A percentile compares a stretch with the other conserved stretches of the same genome.
Conservation (phyloP, 31 red algal genomes). For the Odonthalia washingtoniensis region DNA sequence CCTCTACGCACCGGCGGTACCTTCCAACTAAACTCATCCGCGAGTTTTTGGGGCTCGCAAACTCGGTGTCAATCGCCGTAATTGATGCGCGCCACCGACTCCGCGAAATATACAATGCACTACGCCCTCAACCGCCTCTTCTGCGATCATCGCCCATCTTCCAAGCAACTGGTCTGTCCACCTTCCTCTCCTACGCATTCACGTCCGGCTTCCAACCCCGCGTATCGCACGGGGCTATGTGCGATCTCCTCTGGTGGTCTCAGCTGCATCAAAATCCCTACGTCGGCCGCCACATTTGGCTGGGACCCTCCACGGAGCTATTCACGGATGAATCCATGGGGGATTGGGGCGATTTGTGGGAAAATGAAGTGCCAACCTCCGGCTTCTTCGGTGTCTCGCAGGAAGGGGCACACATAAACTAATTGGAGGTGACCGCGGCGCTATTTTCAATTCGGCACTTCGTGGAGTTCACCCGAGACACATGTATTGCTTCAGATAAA, state of each 20-base stretch:
- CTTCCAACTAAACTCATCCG: neutral
- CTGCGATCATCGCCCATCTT: too few relatives aligned
- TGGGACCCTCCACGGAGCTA: neutral
- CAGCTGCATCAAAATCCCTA: neutral
- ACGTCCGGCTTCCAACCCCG: too few relatives aligned
- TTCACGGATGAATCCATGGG: constrained; percentile 38
- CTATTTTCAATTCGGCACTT: constrained; percentile 14
- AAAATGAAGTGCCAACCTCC: constrained; percentile 4
- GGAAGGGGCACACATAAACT: too few relatives aligned
- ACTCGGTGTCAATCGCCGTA: constrained; percentile 17
- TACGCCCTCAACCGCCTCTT: too few relatives aligned
- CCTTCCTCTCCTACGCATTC: too few relatives aligned
- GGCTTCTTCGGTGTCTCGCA: constrained; percentile 47
- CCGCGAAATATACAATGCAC: constrained; percentile 35
- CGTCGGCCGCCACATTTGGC: constrained; percentile 26
- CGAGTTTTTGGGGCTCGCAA: constrained; percentile 19
- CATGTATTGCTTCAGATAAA: too few relatives aligned
- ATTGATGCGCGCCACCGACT: constrained; percentile 31
- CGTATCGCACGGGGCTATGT: constrained; percentile 8
- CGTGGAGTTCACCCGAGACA: neutral
- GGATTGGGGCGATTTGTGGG: constrained; percentile 43
- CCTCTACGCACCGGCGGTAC: constrained; percentile 2
- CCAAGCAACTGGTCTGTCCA: too few relatives aligned
- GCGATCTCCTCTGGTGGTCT: constrained; percentile 5
- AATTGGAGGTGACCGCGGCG: too few relatives aligned